Evolutionary conservation across 495 filamentous ascomycete species (phyloP).

Genomic region (Aspergillus homomorphus): DNA sequence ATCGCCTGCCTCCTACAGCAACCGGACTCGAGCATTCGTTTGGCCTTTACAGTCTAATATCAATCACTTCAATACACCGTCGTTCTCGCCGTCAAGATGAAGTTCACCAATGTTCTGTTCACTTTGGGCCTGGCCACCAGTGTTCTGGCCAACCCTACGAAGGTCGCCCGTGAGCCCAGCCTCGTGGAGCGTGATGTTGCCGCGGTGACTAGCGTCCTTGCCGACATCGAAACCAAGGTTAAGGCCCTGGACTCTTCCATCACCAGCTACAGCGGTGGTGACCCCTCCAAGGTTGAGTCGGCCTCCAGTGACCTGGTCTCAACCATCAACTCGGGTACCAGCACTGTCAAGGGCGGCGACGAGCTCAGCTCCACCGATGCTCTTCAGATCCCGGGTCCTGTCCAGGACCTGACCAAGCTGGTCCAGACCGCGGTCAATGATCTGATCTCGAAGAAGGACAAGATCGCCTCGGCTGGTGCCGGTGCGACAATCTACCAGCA

Average conservation of each 20-base stretch:
- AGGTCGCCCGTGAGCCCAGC: constrained; percentile 17
- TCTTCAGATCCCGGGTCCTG: constrained; percentile 29
- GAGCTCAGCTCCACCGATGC: constrained; percentile 30
- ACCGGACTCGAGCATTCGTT: constrained; percentile 21
- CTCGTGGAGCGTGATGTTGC: constrained; percentile 31
- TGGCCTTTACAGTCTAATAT: constrained; percentile 31
- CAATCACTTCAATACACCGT: constrained; percentile 7
- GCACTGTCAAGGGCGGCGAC: constrained; percentile 20
- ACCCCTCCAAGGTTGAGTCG: constrained; percentile 28
- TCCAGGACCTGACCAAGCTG: constrained; percentile 31
- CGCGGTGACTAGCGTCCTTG: constrained; percentile 29
- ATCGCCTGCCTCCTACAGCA: constrained; percentile 11
- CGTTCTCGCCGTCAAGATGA: constrained; percentile 33
- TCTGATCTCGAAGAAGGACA: constrained; percentile 32
- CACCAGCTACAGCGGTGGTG: constrained; percentile 31
- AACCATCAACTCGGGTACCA: constrained; percentile 31
- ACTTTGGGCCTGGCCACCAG: constrained; percentile 29
- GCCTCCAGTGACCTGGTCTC: constrained; percentile 32
- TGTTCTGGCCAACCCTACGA: constrained; percentile 26
- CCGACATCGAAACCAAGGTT: constrained; percentile 29
- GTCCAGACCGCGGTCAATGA: constrained; percentile 29
- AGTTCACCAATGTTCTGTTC: constrained; percentile 33
- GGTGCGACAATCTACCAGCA: constrained; percentile 25
- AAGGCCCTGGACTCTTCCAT: constrained; percentile 34
- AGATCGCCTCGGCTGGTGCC: constrained; percentile 31